These are phyloP conservation scores for Didymella arachidicola DNA, from an alignment of 2,329 filamentous ascomycete species.

Conservation along the genomic window DNA sequence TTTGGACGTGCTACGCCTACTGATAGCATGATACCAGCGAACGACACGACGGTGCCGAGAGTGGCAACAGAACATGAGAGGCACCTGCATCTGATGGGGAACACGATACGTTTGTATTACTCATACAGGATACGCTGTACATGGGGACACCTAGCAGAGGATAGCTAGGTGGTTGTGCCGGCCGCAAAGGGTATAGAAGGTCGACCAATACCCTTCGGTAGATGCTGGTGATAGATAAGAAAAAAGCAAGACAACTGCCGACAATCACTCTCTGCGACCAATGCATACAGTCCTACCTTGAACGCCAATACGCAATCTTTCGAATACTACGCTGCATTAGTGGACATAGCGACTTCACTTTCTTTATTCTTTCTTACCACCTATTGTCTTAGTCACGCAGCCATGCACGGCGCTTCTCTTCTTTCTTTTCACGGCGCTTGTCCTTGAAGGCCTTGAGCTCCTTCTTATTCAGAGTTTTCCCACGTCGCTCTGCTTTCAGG, in stretches of 20 bases:
- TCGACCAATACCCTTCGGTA: constrained; percentile 17
- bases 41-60: not conserved
- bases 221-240: constrained; percentile 5
- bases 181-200: constrained; percentile 11
- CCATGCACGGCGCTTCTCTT: constrained; percentile 94
- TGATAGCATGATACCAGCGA: not conserved
- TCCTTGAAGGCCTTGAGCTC: constrained; percentile 93
- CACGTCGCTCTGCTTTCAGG: constrained; percentile 86
- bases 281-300: constrained; percentile 29
- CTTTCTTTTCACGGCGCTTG: constrained; percentile 86
- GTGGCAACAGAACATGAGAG: not conserved
- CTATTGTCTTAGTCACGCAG: constrained; percentile 71
- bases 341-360: constrained; percentile 32
- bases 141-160: not conserved
- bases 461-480: constrained; percentile 82
- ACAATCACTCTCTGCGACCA: not conserved
- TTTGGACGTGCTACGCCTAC: not conserved
- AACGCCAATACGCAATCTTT: constrained; percentile 17
- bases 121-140: constrained; percentile 8
- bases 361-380: constrained; percentile 42
- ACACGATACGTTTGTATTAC: constrained; percentile 17
- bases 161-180: not conserved
- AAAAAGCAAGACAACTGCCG: constrained; percentile 2
- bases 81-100: not conserved
- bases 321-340: constrained; percentile 38